phyloP scores from a whole-genome alignment of 345 rosid species.

The Eucalyptus caleyi region DNA sequence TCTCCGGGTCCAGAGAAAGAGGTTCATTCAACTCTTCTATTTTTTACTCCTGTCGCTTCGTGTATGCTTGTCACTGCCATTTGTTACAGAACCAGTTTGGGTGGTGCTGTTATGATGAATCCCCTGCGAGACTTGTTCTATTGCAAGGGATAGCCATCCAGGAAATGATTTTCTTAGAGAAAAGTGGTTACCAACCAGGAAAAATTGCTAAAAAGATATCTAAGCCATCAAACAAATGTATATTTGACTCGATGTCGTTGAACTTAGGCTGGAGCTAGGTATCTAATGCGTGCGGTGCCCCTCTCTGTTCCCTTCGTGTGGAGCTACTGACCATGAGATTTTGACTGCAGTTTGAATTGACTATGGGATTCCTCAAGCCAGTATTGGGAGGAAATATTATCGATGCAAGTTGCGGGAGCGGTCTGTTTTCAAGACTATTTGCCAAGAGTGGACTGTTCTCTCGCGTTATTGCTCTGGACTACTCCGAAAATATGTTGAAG shows the following conservation, averaged over 20 bases:
- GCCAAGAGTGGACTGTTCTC: slow-evolving; percentile 66
- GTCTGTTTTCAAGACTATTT: slow-evolving; percentile 65
- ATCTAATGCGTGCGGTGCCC: neutral
- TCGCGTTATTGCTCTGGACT: slow-evolving; percentile 68
- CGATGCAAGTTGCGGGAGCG: slow-evolving; percentile 93
- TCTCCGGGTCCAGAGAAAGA: slow-evolving; percentile 86
- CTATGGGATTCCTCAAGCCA: slow-evolving; percentile 54
- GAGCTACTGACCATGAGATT: neutral
- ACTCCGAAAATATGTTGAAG: slow-evolving; percentile 77
- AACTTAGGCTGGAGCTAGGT: neutral
- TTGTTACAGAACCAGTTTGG: neutral
- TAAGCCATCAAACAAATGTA: neutral
- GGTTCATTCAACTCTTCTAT: slow-evolving; percentile 19
- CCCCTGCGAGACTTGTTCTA: neutral
- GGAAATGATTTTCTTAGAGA: neutral
- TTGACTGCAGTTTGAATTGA: slow-evolving; percentile 59
- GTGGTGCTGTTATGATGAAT: neutral
- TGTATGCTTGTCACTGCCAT: neutral
- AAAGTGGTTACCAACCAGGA: neutral
- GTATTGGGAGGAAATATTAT: slow-evolving; percentile 70
- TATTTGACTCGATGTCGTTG: neutral
- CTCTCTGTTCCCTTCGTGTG: neutral
- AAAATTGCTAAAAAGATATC: neutral
- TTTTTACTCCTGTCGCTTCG: neutral
- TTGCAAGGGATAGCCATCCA: neutral